A percentile compares a stretch with the other conserved stretches of the same genome.
Evolutionary conservation across 768 basidiomycete species (phyloP).

Genomic region (Macrolepiota albuminosa): DNA sequence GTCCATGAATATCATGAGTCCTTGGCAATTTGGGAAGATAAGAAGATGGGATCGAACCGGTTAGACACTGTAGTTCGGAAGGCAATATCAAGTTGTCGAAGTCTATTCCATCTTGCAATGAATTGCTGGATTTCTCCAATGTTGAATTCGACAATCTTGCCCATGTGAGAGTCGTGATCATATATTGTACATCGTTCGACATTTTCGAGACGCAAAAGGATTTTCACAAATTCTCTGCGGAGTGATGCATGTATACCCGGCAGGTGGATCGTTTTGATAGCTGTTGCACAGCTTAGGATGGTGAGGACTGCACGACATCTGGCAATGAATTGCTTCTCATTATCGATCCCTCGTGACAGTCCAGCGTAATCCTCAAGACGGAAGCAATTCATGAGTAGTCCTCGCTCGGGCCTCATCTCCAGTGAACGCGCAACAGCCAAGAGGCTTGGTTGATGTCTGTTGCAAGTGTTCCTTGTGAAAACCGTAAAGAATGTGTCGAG

Average conservation of each 20-base stretch:
- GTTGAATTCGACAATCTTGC: conserved; percentile 1
- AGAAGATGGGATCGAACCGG: background rate
- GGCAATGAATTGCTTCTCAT: conserved; percentile 2
- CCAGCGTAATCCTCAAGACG: conserved; percentile 3
- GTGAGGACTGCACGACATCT: conserved; percentile 3
- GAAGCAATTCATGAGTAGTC: conserved; percentile 7
- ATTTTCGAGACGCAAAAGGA: background rate
- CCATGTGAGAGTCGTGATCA: conserved; percentile 5
- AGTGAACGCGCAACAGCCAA: conserved; percentile 2
- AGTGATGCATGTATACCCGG: conserved; percentile 6
- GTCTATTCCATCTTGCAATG: background rate
- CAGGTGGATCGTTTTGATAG: background rate
- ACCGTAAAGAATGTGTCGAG: conserved; percentile 10
- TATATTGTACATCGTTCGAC: conserved; percentile 6
- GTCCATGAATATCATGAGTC: background rate
- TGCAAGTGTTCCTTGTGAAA: background rate
- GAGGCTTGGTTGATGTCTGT: conserved; percentile 1
- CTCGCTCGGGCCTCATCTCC: conserved; percentile 8
- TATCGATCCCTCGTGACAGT: background rate
- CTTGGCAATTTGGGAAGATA: background rate
- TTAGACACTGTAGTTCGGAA: conserved; percentile 3
- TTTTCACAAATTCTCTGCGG: background rate
- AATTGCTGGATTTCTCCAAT: conserved; percentile 7
- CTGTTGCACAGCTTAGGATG: conserved; percentile 6
- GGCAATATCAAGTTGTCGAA: conserved; percentile 1